phyloP scores from a whole-genome alignment of 2,329 filamentous ascomycete species.

The Didymella exigua region DNA sequence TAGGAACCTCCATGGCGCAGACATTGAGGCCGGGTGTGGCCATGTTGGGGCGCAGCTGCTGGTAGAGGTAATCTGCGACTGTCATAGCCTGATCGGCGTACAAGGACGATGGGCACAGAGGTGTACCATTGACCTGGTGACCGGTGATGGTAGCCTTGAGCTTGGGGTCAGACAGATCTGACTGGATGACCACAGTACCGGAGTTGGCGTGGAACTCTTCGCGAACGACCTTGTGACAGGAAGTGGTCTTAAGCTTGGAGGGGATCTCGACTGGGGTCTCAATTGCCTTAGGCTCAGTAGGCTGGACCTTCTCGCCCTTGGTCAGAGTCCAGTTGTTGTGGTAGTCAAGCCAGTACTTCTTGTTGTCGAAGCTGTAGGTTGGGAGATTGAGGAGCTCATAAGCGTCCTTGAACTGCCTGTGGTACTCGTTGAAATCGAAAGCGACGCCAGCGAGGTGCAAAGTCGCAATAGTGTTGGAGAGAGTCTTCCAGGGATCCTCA shows the following conservation, averaged over 20 bases:
- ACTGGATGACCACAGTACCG: slow-evolving; percentile 67
- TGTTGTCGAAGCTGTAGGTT: slow-evolving; percentile 70
- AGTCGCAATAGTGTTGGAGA: slow-evolving; percentile 62
- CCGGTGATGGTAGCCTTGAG: slow-evolving; percentile 67
- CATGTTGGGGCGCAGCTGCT: slow-evolving; percentile 63
- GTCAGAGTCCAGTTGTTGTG: slow-evolving; percentile 73
- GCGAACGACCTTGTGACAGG: slow-evolving; percentile 67
- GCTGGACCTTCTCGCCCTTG: slow-evolving; percentile 65
- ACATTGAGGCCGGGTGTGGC: slow-evolving; percentile 67
- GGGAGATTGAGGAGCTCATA: slow-evolving; percentile 69
- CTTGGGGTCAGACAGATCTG: slow-evolving; percentile 68
- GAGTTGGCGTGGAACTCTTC: slow-evolving; percentile 67
- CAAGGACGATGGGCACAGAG: slow-evolving; percentile 68
- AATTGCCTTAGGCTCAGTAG: slow-evolving; percentile 48
- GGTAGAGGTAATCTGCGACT: slow-evolving; percentile 70
- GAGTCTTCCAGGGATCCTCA: slow-evolving; percentile 68
- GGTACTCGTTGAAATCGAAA: slow-evolving; percentile 74
- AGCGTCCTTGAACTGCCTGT: slow-evolving; percentile 64
- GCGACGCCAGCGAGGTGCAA: slow-evolving; percentile 67
- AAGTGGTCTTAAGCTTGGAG: slow-evolving; percentile 66
- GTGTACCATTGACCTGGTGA: slow-evolving; percentile 70
- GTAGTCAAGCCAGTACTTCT: slow-evolving; percentile 76
- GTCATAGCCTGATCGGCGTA: slow-evolving; percentile 71
- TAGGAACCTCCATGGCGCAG: slow-evolving; percentile 69
- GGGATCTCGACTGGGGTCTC: slow-evolving; percentile 49